Percentiles rank a stretch among this genome's conserved stretches.
Conservation (phyloP, 2,329 filamentous ascomycete genomes). For the Emmonsia crescens region DNA sequence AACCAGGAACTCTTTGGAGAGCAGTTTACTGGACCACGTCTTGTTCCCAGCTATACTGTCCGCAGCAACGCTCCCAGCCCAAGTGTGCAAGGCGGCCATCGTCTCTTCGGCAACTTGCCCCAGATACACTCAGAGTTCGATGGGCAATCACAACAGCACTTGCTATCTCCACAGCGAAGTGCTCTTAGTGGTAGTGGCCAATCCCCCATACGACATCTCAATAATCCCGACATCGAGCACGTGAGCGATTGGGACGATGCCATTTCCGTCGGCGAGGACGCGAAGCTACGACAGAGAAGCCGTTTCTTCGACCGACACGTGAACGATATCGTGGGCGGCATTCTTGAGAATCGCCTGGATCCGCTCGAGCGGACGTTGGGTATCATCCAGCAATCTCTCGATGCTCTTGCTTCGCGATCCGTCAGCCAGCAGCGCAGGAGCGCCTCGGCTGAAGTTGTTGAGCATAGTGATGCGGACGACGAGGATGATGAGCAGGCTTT, state of each 20-base stretch:
- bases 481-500: constrained; percentile 63
- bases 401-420: constrained; percentile 45
- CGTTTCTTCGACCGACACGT: constrained; percentile 87
- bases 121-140: constrained; percentile 27
- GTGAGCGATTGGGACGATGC: constrained; percentile 88
- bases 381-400: constrained; percentile 61
- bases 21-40: constrained; percentile 6
- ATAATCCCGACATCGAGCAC: constrained; percentile 50
- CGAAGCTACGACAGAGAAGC: constrained; percentile 69
- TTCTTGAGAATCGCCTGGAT: constrained; percentile 64
- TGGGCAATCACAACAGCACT: constrained; percentile 32
- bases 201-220: constrained; percentile 52
- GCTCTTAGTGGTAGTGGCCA: constrained; percentile 41
- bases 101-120: constrained; percentile 37
- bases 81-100: constrained; percentile 49
- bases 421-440: constrained; percentile 50
- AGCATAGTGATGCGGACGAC: constrained; percentile 85
- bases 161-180: constrained; percentile 52
- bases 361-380: constrained; percentile 73
- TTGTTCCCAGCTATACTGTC: constrained; percentile 22
- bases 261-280: constrained; percentile 70
- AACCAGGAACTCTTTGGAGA: constrained; percentile 5
- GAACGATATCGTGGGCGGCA: constrained; percentile 68
- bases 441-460: constrained; percentile 51
- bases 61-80: constrained; percentile 65